Conservation (phyloP, 2,329 filamentous ascomycete genomes). For the Colletotrichum costaricense region DNA sequence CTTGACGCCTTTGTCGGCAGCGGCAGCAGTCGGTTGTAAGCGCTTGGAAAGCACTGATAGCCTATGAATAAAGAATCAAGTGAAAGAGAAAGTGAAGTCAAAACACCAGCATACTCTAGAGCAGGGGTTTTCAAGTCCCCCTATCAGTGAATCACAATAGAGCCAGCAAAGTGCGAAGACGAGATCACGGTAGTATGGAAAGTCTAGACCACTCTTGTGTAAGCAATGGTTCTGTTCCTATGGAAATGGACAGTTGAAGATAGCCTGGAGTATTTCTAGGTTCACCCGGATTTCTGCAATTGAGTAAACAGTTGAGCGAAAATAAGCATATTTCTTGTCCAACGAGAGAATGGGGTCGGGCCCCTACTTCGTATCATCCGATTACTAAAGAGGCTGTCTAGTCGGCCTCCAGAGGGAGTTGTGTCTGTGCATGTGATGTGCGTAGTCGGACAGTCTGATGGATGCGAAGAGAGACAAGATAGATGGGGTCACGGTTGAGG, state of each 20-base stretch:
- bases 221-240: background rate
- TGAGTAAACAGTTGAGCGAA: background rate
- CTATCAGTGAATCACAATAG: background rate
- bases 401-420: too few species aligned
- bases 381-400: background rate
- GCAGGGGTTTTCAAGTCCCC: background rate
- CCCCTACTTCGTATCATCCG: too few species aligned
- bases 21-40: constrained; percentile 7
- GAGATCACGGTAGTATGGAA: background rate
- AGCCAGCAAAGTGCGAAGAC: background rate
- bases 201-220: background rate
- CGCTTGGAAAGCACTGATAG: background rate
- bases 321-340: background rate
- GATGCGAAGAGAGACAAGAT: too few species aligned
- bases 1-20: constrained; percentile 25
- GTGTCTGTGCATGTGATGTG: background rate
- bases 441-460: too few species aligned
- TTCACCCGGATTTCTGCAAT: background rate
- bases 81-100: background rate
- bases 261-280: background rate
- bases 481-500: too few species aligned
- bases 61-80: background rate
- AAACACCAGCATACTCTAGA: background rate
- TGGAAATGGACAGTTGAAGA: background rate
- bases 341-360: too few species aligned